Evolutionary conservation across 140 eudicot genomes (phyloP), one percentile per base, ranked within the genome.

Genomic region (Senecio squalidus): DNA sequence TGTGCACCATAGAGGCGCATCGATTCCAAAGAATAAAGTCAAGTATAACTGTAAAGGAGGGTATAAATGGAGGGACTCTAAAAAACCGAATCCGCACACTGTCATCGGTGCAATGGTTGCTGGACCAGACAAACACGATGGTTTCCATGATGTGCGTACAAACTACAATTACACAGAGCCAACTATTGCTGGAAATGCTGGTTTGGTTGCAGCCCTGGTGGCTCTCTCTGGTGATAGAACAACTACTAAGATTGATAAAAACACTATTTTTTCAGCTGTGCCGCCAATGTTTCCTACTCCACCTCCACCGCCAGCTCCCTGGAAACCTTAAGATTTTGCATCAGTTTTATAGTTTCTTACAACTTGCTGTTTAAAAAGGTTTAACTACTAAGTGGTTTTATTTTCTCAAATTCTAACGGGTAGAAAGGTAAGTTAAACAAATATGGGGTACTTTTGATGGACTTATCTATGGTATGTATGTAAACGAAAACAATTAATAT

Each of bases 111-210:
- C 96, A 17, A 87, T 92, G 98, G 98, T 92, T 60, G 98, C 98
- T 1, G 98, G 98, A 6, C 98, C 98, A 0, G 98, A 92, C 75
- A 79, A 64, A 62, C 82, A 61, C 5, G 96, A 92, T 9, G 95
- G 96, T 41, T 92, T 86, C 78, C 88, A 67, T 27, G 98, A 92
- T 23, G 89, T 92, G n/a, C 91, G 98, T 4, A 71, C 89, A 5
- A 92, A 92, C 65, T 92, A 92, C 69, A 92, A 92, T 51, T 92
- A 86, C 80, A 92, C 98, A 1, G 98, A 92, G 70, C 98, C 98
- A 6, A 87, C 98, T 1, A 75, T 92, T 23, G 98, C 98, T 0
- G 96, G 98, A 16, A 92, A 92, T 63, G 98, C 98, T 1, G 98
- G 98, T 53, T 71, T 92, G 41, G 98, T 92, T 27, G 96, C 96